Evolutionary conservation across 1,284 basidiomycete species (phyloP).

Genomic region (Puccinia coronata): DNA sequence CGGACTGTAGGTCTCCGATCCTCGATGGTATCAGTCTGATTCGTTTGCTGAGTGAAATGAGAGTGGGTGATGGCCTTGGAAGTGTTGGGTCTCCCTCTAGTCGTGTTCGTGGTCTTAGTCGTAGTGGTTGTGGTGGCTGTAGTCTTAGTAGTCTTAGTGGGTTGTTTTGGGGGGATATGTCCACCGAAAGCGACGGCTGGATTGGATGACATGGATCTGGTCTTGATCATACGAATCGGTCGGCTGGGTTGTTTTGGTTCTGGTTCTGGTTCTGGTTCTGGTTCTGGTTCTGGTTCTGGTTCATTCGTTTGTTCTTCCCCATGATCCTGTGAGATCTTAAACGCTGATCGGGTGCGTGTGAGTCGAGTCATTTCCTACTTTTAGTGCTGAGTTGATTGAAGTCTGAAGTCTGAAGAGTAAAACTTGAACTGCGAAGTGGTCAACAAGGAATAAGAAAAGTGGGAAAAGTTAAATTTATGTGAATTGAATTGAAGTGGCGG

Average conservation of each 20-base stretch:
- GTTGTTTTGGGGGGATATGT: neutral
- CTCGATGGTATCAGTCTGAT: neutral
- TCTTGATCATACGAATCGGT: slow-evolving; percentile 29
- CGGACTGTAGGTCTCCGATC: slow-evolving; percentile 9
- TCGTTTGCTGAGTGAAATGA: no score
- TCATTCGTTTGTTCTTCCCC: neutral
- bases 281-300: neutral
- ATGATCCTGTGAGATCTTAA: neutral
- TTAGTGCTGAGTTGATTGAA: no score
- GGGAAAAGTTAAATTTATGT: no score
- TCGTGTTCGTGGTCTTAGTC: neutral
- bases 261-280: neutral
- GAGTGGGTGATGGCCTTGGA: no score
- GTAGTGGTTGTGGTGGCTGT: neutral
- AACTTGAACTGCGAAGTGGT: no score
- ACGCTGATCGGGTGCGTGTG: neutral
- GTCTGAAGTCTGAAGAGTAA: no score
- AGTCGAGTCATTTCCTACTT: slow-evolving; percentile 19
- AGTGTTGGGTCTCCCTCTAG: no score
- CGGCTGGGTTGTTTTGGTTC: neutral
- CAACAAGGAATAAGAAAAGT: no score
- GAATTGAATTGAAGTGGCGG: no score
- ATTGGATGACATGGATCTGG: slow-evolving; percentile 24
- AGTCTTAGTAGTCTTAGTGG: neutral
- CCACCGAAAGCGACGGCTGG: slow-evolving; percentile 8